These are phyloP conservation scores for Scheffersomyces spartinae DNA, from an alignment of 805 yeast genomes.

Conservation along the genomic window DNA sequence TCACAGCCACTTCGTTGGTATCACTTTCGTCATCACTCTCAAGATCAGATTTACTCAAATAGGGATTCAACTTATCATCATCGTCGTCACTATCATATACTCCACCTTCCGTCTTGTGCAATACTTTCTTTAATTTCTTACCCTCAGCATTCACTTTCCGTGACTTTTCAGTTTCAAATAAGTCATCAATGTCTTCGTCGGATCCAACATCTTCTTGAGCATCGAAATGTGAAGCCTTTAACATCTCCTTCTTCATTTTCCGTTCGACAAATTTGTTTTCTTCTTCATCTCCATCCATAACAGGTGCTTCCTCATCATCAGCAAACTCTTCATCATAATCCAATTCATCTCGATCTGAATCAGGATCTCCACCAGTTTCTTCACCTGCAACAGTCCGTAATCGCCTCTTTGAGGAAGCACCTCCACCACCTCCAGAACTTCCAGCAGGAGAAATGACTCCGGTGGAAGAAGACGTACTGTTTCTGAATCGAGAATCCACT, in stretches of 20 bases:
- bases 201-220: slow-evolving; percentile 47
- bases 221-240: slow-evolving; percentile 64
- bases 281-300: slow-evolving; percentile 91
- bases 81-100: slow-evolving; percentile 85
- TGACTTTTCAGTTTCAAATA: slow-evolving; percentile 46
- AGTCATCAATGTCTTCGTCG: slow-evolving; percentile 59
- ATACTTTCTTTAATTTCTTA: slow-evolving; percentile 68
- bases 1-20: slow-evolving; percentile 29
- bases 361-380: slow-evolving; percentile 34
- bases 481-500: slow-evolving; percentile 37
- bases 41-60: slow-evolving; percentile 43
- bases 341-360: slow-evolving; percentile 80
- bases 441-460: slow-evolving; percentile 4
- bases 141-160: slow-evolving; percentile 88
- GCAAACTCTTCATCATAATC: slow-evolving; percentile 96
- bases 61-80: slow-evolving; percentile 54
- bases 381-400: slow-evolving; percentile 33
- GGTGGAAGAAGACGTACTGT: slow-evolving; percentile 4
- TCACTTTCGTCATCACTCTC: slow-evolving; percentile 53
- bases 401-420: slow-evolving; percentile 8
- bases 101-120: slow-evolving; percentile 78
- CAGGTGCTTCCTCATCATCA: slow-evolving; percentile 98
- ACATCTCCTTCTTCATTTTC: slow-evolving; percentile 75
- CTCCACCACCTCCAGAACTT: slow-evolving; percentile 3
- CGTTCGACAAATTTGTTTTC: slow-evolving; percentile 84